Base-by-base conservation (phyloP, 2,329 filamentous ascomycete species). In the Tolypocladium album region DNA sequence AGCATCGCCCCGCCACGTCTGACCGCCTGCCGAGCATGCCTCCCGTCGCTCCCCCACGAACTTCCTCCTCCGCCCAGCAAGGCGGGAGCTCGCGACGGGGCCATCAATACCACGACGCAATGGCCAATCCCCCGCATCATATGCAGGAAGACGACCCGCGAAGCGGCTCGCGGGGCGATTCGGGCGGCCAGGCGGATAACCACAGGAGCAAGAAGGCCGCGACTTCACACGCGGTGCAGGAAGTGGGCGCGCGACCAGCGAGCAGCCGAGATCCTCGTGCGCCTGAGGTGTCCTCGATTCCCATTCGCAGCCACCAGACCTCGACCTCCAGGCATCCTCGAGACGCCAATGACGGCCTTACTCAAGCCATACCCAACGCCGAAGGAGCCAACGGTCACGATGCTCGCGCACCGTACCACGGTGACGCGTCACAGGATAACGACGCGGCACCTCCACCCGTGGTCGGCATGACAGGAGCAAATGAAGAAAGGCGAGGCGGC, bases 291-390 rank as follows among this genome's bases (percentile, higher is more conserved):
- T 68, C 72, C 8, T 69, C 72, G 7, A 72, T 82, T 61, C 78
- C 81, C 15, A 74, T 80, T 58, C 78, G 80, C 59, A 72, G 73
- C 56, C 74, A 76, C 61, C 73, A 69, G 62, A 74, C 62, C 64
- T 72, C 74, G 43, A 73, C 80, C 55, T 79, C 81, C 22, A 82
- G 80, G 50, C 79, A 89, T 15, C 84, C 86, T 17, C 85, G 88
- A 61, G 90, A 96, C 71, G 86, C 89, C 60, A 92, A 88, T 73
- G 86, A 92, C 60, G 86, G 91, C 39, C 82, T 96, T 64, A 90
- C 89, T 70, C 84, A 88, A 62, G 84, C 92, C 63, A 79, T 93
- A 63, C 66, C 72, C 53, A 66, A 68, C 47, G 63, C 69, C 36
- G 71, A 74, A 52, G 70, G 70, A 66, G 67, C 64, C 27, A 72